Base-by-base conservation (phyloP, 2,329 filamentous ascomycete species). In the Pseudogymnoascus sp. region DNA sequence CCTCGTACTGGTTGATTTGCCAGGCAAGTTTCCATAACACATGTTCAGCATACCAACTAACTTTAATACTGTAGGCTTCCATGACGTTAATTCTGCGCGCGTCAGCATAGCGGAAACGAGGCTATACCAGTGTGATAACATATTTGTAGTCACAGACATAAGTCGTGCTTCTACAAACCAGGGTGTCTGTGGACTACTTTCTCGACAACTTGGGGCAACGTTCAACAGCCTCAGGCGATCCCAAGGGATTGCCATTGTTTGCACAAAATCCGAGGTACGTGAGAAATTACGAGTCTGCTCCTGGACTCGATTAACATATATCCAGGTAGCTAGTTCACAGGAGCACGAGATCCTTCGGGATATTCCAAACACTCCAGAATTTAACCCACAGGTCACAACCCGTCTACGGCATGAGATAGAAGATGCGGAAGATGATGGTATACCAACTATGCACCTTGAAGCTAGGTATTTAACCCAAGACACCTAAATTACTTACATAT, bases 231-330 rank as follows among this genome's bases (percentile, higher is more conserved):
- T 66, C 7, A 65, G 44, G 40, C 59, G 62, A 56, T 63, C 59
- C 33, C 65, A 66, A 37, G 63, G 64, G 16, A 59, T 65, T 19
- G 35, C 61, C 6, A 65, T 66, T 19, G 62, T 66, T 47, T 66
- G 65, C 38, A 66, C 65, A 4, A 66, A 65, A 60, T 65, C 65
- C 11, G 65, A 66, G 61, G 63, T 66, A 35, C 44, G 56, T 38
- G 3, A 11, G 38, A 29, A 21, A 42, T 24, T 61, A 16, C 14
- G 24, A 29, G 21, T 44, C 19, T 33, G 14, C 29, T 14, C n/a
- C 7, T 31, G 24, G 42, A 16, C 35, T 60, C 29, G 29, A 11
- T 29, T 24, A 24, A 61, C 24, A 64, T 42, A 60, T 26, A 10
- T 31, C 10, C 29, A 65, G 61, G 63, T 53, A 24, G n/a, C 62